phyloP scores from a whole-genome alignment of 140 eudicot genomes.

The Ambrosia hybrid region DNA sequence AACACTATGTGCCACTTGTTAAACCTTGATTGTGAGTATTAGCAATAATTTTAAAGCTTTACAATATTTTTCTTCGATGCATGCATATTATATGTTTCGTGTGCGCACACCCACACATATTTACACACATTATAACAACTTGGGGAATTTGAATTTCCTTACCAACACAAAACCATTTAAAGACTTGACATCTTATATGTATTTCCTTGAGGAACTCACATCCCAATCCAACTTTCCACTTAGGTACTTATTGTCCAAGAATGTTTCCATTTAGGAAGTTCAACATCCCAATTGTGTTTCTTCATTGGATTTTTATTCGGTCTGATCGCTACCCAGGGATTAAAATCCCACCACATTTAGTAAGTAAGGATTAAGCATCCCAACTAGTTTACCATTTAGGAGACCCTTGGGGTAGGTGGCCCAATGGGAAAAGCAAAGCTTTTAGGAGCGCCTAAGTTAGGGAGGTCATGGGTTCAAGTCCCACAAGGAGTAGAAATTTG shows the following conservation, averaged over 20 bases:
- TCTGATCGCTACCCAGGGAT: neutral
- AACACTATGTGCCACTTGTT: too few relatives aligned
- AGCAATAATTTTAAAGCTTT: too few relatives aligned
- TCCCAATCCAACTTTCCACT: neutral
- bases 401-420: too few relatives aligned
- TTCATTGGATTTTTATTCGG: neutral
- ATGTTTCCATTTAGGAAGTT: conserved; percentile 4
- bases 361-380: neutral
- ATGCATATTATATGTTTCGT: too few relatives aligned
- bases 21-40: too few relatives aligned
- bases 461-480: too few relatives aligned
- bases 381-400: neutral
- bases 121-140: too few relatives aligned
- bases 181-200: neutral
- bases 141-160: neutral
- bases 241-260: neutral
- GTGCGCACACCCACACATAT: too few relatives aligned
- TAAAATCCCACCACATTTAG: neutral
- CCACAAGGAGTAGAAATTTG: too few relatives aligned
- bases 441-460: too few relatives aligned
- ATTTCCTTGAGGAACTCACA: conserved; percentile 7
- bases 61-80: too few relatives aligned
- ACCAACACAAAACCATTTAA: neutral
- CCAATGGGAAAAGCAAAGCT: too few relatives aligned
- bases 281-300: neutral